These are phyloP conservation scores for Saturnispora quitensis DNA, from an alignment of 805 yeast species.

Conservation along the genomic window DNA sequence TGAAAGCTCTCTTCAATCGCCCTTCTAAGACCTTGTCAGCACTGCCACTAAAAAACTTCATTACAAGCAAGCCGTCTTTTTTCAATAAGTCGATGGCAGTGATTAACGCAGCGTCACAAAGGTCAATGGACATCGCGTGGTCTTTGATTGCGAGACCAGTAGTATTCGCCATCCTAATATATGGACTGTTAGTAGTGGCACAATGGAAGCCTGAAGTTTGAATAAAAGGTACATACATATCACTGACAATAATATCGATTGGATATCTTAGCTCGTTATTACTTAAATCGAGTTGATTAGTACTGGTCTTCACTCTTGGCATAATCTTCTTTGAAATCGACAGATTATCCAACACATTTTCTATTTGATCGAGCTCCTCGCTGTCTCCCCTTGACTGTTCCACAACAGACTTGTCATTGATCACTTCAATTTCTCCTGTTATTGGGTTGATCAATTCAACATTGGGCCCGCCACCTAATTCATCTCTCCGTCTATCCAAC, in stretches of 20 bases:
- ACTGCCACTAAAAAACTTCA: constrained; percentile 78
- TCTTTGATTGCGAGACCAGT: constrained; percentile 75
- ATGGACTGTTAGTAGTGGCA: constrained; percentile 68
- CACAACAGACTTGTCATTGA: constrained; percentile 12
- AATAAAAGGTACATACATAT: constrained; percentile 68
- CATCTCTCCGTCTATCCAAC: constrained; percentile 21
- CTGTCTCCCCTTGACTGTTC: constrained; percentile 16
- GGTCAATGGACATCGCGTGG: constrained; percentile 77
- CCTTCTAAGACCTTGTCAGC: constrained; percentile 62
- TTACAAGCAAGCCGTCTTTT: constrained; percentile 64
- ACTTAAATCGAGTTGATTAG: constrained; percentile 1
- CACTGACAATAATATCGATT: constrained; percentile 65
- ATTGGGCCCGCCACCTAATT: constrained; percentile 4
- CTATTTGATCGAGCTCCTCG: constrained; percentile 2
- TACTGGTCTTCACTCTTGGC: neutral
- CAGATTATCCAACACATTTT: neutral
- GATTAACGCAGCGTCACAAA: constrained; percentile 84
- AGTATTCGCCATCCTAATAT: constrained; percentile 88
- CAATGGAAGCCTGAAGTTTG: constrained; percentile 43
- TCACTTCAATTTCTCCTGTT: constrained; percentile 3
- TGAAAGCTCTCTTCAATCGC: constrained; percentile 50
- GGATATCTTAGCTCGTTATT: constrained; percentile 23
- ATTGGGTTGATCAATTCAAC: constrained; percentile 1
- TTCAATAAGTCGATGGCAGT: constrained; percentile 63
- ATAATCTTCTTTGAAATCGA: constrained; percentile 3